Percentiles rank a stretch among this genome's conserved stretches.
Conservation (phyloP, 164 flowering plant species). For the Dillenia turbinata region DNA sequence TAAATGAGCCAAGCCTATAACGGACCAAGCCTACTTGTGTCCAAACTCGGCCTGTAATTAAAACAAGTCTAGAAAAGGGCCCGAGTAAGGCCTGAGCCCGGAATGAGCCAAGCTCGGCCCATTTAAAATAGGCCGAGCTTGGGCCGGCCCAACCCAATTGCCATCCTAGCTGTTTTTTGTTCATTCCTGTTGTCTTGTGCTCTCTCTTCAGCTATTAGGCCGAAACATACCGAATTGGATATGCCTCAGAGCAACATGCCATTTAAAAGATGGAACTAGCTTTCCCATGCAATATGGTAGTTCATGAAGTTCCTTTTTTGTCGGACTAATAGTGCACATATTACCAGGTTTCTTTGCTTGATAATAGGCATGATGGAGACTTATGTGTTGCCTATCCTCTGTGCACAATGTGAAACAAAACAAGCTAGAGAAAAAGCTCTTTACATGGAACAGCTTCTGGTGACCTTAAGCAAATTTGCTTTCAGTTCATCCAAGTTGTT, state of each 20-base stretch:
- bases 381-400: not conserved
- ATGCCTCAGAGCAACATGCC: conserved; percentile 55
- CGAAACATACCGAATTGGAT: conserved; percentile 71
- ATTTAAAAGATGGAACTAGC: conserved; percentile 58
- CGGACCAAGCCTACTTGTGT: too few species aligned
- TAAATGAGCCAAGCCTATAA: too few species aligned
- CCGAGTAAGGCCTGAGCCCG: too few species aligned
- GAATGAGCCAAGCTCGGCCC: too few species aligned
- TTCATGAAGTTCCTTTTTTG: conserved; percentile 11
- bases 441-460: too few species aligned
- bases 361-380: not conserved
- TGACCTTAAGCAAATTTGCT: too few species aligned
- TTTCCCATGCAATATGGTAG: conserved; percentile 42
- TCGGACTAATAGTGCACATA: not conserved
- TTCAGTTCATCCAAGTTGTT: too few species aligned
- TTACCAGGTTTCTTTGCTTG: not conserved
- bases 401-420: not conserved
- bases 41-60: too few species aligned
- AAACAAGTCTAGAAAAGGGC: too few species aligned
- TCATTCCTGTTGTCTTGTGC: not conserved
- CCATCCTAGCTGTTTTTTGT: too few species aligned
- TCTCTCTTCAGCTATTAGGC: conserved; percentile 51
- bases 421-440: not conserved
- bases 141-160: too few species aligned
- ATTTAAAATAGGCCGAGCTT: too few species aligned